Conservation (phyloP, 106 monocot species). For the Triglochin maritima region DNA sequence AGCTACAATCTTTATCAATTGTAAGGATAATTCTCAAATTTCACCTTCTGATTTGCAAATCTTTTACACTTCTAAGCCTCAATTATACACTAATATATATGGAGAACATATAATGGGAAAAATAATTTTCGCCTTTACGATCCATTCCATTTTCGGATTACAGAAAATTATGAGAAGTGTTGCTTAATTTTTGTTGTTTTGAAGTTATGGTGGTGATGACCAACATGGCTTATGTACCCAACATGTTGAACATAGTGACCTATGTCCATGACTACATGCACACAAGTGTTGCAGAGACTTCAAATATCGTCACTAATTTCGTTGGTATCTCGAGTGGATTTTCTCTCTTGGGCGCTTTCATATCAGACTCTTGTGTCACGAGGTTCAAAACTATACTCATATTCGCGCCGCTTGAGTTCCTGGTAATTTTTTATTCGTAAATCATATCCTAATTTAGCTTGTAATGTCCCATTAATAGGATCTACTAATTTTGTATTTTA, state of each 20-base stretch:
- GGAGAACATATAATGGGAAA: no score
- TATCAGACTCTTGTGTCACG: conserved; percentile 65
- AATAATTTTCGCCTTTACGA: no score
- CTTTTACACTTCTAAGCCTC: no score
- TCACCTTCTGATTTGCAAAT: not conserved
- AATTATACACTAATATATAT: no score
- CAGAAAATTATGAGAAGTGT: no score
- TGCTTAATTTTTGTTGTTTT: not conserved
- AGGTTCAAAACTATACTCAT: conserved; percentile 63
- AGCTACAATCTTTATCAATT: conserved; percentile 46
- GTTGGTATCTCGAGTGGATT: conserved; percentile 36
- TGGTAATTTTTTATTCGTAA: conserved; percentile 18
- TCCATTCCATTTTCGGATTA: no score
- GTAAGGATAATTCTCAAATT: conserved; percentile 15
- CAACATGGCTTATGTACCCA: conserved; percentile 27
- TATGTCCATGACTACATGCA: conserved; percentile 68
- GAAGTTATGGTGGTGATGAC: conserved; percentile 37
- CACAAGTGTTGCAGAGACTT: conserved; percentile 38
- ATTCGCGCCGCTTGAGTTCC: conserved; percentile 45
- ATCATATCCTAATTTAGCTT: no score
- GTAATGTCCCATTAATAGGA: no score
- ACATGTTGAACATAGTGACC: conserved; percentile 38
- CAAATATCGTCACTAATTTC: conserved; percentile 52
- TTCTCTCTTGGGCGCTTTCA: conserved; percentile 53
- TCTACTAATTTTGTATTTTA: no score